phyloP scores from a whole-genome alignment of 1,284 basidiomycete species.

The Puccinia brachypodii region DNA sequence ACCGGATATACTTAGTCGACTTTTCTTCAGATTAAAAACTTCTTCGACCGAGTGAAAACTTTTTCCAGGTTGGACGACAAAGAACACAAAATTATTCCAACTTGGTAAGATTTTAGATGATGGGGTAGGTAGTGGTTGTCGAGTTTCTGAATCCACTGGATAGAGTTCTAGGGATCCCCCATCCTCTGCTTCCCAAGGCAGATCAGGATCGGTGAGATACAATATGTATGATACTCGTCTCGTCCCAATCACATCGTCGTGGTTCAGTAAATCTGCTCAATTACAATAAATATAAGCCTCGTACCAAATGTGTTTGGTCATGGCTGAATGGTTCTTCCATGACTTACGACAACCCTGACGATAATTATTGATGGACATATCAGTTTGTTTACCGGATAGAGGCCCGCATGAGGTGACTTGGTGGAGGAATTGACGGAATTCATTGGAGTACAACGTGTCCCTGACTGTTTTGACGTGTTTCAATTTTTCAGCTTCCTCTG shows the following conservation, averaged over 20 bases:
- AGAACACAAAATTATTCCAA: slow-evolving; percentile 98
- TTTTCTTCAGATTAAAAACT: slow-evolving; percentile 74
- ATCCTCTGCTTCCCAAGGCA: slow-evolving; percentile 59
- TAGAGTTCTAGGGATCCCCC: slow-evolving; percentile 97
- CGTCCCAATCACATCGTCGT: slow-evolving; percentile 97
- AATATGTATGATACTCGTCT: slow-evolving; percentile 95
- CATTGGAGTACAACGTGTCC: slow-evolving; percentile 83
- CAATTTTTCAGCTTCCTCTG: slow-evolving; percentile 73
- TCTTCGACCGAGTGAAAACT: slow-evolving; percentile 98
- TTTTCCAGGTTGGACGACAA: slow-evolving; percentile 72
- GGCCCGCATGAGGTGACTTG: slow-evolving; percentile 90
- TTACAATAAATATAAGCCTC: background rate
- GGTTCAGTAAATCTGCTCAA: slow-evolving; percentile 80
- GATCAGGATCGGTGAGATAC: slow-evolving; percentile 79
- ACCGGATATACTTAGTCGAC: slow-evolving; percentile 77
- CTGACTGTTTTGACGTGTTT: slow-evolving; percentile 77
- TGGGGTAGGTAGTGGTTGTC: slow-evolving; percentile 61
- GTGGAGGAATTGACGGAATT: slow-evolving; percentile 81
- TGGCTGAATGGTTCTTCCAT: too few species aligned
- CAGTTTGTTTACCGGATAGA: slow-evolving; percentile 84
- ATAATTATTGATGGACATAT: slow-evolving; percentile 94
- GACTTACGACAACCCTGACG: slow-evolving; percentile 64
- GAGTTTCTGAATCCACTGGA: slow-evolving; percentile 60
- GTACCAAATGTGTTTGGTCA: too few species aligned
- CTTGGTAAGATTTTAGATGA: slow-evolving; percentile 70